Base-by-base conservation (phyloP, 768 basidiomycete species). In the Mrakia hoshinonis region DNA sequence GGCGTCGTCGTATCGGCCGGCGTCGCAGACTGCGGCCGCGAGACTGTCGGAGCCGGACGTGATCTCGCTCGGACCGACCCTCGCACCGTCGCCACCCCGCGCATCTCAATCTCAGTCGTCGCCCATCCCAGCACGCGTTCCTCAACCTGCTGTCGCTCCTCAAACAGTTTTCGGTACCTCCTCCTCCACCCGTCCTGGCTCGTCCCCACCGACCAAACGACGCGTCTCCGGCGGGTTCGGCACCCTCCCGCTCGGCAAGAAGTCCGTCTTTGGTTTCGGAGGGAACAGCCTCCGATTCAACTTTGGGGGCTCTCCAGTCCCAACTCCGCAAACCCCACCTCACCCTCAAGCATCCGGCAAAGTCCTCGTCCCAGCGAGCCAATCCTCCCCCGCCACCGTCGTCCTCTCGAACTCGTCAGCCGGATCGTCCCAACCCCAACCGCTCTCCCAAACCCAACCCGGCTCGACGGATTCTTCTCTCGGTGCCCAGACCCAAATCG, bases 401-500 rank as follows among this genome's bases (percentile, higher is more conserved):
- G 29, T 22, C 22, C 11, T 24, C 1, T 52, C 51, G 15, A 52
- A n/a, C n/a, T n/a, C n/a, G n/a, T n/a, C n/a, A n/a, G n/a, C n/a
- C n/a, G n/a, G n/a, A n/a, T n/a, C n/a, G n/a, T n/a, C n/a, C n/a
- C n/a, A n/a, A n/a, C n/a, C n/a, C n/a, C n/a, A n/a, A n/a, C n/a
- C n/a, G n/a, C n/a, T n/a, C 29, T 26, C 55, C 26, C 29, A 34
- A 58, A 18, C 29, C 55, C 36, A n/a, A 34, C 34, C 31, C 58
- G 58, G 36, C 58, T 61, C 43, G 43, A 43, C 43, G 43, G 43
- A 6, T 38, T 61, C 58, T 22, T 61, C 58, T 22, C 58, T 61
- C 58, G 58, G 58, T 6, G 58, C 58, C 11, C 58, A 61, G 18
- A 61, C 58, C 34, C 58, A 61, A 38, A 31, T 61, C 34, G 58